Conservation (phyloP, 106 monocot species). For the Dioscorea dumetorum region DNA sequence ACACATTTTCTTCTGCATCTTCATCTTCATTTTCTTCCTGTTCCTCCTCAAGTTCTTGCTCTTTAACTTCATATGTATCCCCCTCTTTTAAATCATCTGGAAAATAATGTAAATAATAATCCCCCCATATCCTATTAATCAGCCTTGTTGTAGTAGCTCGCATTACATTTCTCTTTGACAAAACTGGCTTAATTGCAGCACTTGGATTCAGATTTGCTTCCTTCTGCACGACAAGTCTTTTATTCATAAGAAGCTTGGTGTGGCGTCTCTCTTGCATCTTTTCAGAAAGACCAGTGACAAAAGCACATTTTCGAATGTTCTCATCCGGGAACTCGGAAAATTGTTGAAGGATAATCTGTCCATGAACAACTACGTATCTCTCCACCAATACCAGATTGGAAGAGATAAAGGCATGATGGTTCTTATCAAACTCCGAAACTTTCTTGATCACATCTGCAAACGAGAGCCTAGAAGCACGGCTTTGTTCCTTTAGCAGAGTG, state of each 20-base stretch:
- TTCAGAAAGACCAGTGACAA: conserved; percentile 64
- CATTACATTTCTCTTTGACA: conserved; percentile 85
- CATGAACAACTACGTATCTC: conserved; percentile 88
- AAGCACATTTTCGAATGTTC: conserved; percentile 64
- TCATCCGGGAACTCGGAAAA: conserved; percentile 95
- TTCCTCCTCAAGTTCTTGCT: conserved; percentile 55
- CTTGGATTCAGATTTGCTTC: conserved; percentile 82
- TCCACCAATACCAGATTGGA: conserved; percentile 69
- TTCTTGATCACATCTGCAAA: conserved; percentile 85
- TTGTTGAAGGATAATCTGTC: conserved; percentile 94
- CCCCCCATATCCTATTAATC: conserved; percentile 87
- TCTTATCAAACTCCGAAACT: conserved; percentile 61
- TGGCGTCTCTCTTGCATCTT: conserved; percentile 83
- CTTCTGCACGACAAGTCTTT: conserved; percentile 53
- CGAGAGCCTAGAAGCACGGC: conserved; percentile 85
- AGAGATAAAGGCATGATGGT: conserved; percentile 69
- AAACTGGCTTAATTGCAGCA: conserved; percentile 51
- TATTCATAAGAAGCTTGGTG: conserved; percentile 81
- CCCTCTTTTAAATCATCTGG: conserved; percentile 58
- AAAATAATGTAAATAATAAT: conserved; percentile 63
- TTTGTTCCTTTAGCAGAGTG: conserved; percentile 85
- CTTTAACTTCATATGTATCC: conserved; percentile 22
- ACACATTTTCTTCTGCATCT: conserved; percentile 27
- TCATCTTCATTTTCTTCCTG: conserved; percentile 81
- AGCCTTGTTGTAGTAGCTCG: conserved; percentile 86